A percentile compares a stretch with the other conserved stretches of the same genome.
Evolutionary conservation across 805 yeast genomes (phyloP).

Genomic region (Saccharomyces jurei): DNA sequence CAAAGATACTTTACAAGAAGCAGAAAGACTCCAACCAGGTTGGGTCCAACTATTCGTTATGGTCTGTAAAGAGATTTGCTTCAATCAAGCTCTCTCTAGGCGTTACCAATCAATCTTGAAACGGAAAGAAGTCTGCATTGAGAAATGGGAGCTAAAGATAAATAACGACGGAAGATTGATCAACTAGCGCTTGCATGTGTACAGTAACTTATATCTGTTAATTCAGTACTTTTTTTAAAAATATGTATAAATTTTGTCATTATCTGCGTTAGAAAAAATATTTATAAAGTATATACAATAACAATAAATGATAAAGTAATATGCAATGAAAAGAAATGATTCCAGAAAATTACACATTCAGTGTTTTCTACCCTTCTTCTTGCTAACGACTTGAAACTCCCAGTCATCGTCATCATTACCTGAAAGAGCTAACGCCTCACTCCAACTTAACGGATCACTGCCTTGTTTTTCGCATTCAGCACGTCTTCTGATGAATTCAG

Average conservation of each 20-base stretch:
- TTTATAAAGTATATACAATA: neutral
- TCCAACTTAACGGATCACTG: conserved; percentile 57
- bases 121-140: conserved; percentile 31
- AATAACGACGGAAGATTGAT: conserved; percentile 25
- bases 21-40: conserved; percentile 62
- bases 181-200: conserved; percentile 7
- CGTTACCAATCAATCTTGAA: conserved; percentile 41
- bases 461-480: conserved; percentile 53
- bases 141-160: conserved; percentile 27
- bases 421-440: conserved; percentile 50
- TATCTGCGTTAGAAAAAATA: neutral
- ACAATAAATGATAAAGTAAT: neutral
- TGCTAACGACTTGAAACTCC: conserved; percentile 60
- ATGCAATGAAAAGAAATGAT: neutral
- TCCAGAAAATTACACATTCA: conserved; percentile 3
- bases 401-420: conserved; percentile 43
- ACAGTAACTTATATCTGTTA: conserved; percentile 3
- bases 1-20: conserved; percentile 65
- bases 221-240: neutral
- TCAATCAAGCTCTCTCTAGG: conserved; percentile 84
- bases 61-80: conserved; percentile 79
- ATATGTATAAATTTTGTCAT: neutral
- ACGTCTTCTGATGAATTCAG: conserved; percentile 77
- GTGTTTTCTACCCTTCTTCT: conserved; percentile 46
- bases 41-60: conserved; percentile 76